phyloP scores from a whole-genome alignment of 345 rosid genomes.

The Salix koriyanagi region DNA sequence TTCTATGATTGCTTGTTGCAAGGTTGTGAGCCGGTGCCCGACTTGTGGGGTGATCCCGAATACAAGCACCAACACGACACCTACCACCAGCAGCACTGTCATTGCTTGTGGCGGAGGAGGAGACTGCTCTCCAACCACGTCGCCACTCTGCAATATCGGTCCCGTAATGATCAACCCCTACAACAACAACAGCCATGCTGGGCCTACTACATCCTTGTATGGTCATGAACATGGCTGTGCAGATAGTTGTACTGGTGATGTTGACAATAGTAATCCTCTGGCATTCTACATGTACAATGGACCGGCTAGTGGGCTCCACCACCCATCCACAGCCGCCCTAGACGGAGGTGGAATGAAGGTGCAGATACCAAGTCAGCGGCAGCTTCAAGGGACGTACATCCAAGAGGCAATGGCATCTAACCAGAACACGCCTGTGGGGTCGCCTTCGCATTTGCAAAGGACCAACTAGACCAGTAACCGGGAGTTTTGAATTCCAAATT shows the following conservation, averaged over 20 bases:
- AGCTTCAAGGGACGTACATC: constrained; percentile 5
- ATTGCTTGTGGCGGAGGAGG: constrained; percentile 19
- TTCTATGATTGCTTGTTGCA: background rate
- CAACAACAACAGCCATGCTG: background rate
- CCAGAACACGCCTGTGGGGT: constrained; percentile 27
- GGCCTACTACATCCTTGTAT: constrained; percentile 6
- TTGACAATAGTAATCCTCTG: constrained; percentile 15
- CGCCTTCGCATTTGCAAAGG: constrained; percentile 10
- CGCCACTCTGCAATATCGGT: constrained; percentile 25
- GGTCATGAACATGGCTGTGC: background rate
- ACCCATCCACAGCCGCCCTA: background rate
- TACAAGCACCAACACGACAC: constrained; percentile 25
- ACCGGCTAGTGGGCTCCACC: background rate
- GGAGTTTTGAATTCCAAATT: background rate
- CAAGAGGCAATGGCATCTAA: constrained; percentile 26
- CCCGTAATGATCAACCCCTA: constrained; percentile 1
- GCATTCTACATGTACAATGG: constrained; percentile 30
- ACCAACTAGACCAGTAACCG: background rate
- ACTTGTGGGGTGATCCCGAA: constrained; percentile 25
- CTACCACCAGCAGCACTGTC: constrained; percentile 30
- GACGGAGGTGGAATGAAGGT: constrained; percentile 3
- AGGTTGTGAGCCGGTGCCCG: constrained; percentile 32
- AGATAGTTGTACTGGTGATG: background rate
- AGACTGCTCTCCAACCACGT: constrained; percentile 34
- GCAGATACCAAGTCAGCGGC: constrained; percentile 4